phyloP scores from a whole-genome alignment of 805 yeast genomes.

The Aciculoconidium aculeatum region DNA sequence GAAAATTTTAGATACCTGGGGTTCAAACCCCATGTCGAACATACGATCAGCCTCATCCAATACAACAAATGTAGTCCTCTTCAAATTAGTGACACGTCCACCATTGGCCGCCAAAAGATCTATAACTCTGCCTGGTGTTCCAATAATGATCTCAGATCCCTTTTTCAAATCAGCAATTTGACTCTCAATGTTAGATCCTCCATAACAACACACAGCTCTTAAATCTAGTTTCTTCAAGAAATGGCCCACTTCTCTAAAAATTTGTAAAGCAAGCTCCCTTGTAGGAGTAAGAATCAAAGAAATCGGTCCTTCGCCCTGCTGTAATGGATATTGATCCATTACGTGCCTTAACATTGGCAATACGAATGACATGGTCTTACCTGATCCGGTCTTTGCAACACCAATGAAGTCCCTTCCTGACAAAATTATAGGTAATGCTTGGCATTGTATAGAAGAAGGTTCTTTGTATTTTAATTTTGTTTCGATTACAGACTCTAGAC shows the following conservation, averaged over 20 bases:
- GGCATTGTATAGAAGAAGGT: constrained; percentile 89
- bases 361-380: constrained; percentile 85
- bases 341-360: constrained; percentile 83
- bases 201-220: constrained; percentile 75
- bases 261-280: constrained; percentile 85
- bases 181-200: constrained; percentile 77
- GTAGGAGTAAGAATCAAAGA: constrained; percentile 86
- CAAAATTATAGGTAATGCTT: constrained; percentile 87
- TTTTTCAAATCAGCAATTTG: constrained; percentile 77
- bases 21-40: constrained; percentile 97
- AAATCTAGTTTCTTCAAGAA: constrained; percentile 50
- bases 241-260: constrained; percentile 55
- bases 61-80: constrained; percentile 72
- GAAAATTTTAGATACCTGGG: constrained; percentile 81
- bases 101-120: constrained; percentile 79
- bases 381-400: constrained; percentile 94
- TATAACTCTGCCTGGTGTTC: constrained; percentile 93
- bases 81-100: constrained; percentile 67
- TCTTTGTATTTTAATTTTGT: constrained; percentile 44
- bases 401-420: constrained; percentile 87
- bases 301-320: constrained; percentile 56
- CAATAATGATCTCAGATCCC: constrained; percentile 77
- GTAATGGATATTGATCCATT: constrained; percentile 57
- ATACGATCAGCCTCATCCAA: constrained; percentile 95
- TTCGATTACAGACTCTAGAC: constrained; percentile 47